Percentiles rank a stretch among this genome's conserved stretches.
These are phyloP conservation scores for Blastocystis sp. DNA, from an alignment of 352 stramenopile species.

Conservation along the genomic window DNA sequence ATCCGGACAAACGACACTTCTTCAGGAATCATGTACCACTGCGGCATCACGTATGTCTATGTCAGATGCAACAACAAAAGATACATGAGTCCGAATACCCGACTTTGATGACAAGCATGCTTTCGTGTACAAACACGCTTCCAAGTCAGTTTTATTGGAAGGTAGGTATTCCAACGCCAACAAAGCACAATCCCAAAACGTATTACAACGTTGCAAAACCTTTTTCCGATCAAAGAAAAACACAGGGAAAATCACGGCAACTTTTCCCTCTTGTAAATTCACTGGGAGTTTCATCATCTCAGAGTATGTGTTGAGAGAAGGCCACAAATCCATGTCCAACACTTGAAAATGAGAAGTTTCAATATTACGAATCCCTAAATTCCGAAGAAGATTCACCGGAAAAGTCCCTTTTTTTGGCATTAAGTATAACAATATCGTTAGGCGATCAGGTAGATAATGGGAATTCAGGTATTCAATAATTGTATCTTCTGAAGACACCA, in stretches of 20 bases:
- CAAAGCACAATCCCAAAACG: neutral
- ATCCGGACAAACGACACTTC: neutral
- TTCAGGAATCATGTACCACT: neutral
- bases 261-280: neutral
- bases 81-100: slow-evolving; percentile 27
- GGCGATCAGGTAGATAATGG: neutral
- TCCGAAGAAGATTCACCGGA: slow-evolving; percentile 53
- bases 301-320: neutral
- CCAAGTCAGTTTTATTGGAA: neutral
- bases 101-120: slow-evolving; percentile 25
- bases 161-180: neutral
- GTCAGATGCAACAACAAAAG: neutral
- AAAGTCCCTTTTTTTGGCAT: neutral
- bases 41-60: slow-evolving; percentile 27
- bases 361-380: slow-evolving; percentile 41
- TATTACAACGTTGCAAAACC: neutral
- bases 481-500: neutral
- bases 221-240: slow-evolving; percentile 55
- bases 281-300: neutral
- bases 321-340: slow-evolving; percentile 55
- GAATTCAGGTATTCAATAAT: neutral
- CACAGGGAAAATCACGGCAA: slow-evolving; percentile 20
- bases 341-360: slow-evolving; percentile 33
- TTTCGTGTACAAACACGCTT: neutral
- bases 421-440: slow-evolving; percentile 19